Percentiles rank a stretch among this genome's conserved stretches.
Conservation (phyloP, 176 grass and related monocot genomes). For the Typha latifolia region DNA sequence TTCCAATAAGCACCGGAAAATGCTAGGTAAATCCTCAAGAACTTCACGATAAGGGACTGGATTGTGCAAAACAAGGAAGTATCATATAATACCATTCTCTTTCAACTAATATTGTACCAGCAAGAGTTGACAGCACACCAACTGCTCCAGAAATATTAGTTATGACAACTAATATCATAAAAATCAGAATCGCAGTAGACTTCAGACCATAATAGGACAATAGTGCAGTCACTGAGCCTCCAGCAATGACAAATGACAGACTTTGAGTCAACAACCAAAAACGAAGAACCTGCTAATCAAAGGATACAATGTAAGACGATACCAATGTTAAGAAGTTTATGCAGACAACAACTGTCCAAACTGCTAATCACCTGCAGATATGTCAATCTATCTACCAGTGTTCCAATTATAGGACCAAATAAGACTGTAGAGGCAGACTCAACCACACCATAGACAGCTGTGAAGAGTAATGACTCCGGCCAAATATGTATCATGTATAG, state of each 20-base stretch:
- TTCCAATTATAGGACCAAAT: constrained; percentile 61
- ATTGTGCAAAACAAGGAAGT: background rate
- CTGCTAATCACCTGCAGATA: constrained; percentile 51
- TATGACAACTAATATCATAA: constrained; percentile 44
- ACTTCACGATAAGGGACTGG: background rate
- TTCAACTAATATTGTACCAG: constrained; percentile 81
- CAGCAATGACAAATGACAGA: constrained; percentile 61
- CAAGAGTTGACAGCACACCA: constrained; percentile 70
- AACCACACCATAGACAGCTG: constrained; percentile 73
- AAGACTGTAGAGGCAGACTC: constrained; percentile 49
- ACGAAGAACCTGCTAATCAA: constrained; percentile 39
- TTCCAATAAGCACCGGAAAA: too few relatives aligned
- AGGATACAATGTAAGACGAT: background rate
- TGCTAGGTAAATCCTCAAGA: background rate
- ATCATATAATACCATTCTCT: constrained; percentile 51
- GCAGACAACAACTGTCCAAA: background rate
- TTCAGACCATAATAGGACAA: constrained; percentile 38
- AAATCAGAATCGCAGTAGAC: constrained; percentile 23
- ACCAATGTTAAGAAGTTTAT: background rate
- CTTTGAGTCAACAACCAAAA: constrained; percentile 62
- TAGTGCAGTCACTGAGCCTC: constrained; percentile 41
- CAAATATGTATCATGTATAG: constrained; percentile 94
- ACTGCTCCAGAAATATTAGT: constrained; percentile 71
- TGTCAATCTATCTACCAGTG: constrained; percentile 57
- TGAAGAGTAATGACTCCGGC: constrained; percentile 73